These are phyloP conservation scores for Triadica sebifera DNA, from an alignment of 345 rosid genomes.

Conservation along the genomic window DNA sequence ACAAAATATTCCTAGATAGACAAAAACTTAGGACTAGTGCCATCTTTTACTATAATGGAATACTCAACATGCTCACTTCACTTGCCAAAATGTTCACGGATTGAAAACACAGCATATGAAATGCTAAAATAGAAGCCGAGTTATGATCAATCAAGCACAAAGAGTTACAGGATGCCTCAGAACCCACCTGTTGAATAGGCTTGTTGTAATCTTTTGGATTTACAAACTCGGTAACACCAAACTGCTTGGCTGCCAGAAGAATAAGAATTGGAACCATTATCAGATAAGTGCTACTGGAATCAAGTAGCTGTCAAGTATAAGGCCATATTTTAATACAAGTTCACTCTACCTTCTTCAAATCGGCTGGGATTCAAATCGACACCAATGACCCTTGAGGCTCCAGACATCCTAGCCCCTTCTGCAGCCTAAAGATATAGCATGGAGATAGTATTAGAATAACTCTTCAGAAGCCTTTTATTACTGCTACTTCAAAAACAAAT, in stretches of 20 bases:
- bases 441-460: background rate
- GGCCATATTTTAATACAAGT: background rate
- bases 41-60: too few relatives aligned
- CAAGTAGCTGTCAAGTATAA: background rate
- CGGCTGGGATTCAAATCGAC: constrained; percentile 64
- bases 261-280: background rate
- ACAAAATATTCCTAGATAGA: too few relatives aligned
- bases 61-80: too few relatives aligned
- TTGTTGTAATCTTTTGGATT: constrained; percentile 64
- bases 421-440: constrained; percentile 44
- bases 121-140: too few relatives aligned
- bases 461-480: background rate
- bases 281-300: background rate
- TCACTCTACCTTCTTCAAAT: constrained; percentile 43
- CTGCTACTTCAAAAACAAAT: background rate
- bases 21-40: too few relatives aligned
- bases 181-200: constrained; percentile 65
- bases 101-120: too few relatives aligned
- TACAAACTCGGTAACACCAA: constrained; percentile 64
- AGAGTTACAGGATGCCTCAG: background rate
- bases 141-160: background rate
- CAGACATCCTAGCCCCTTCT: constrained; percentile 73
- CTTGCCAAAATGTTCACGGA: too few relatives aligned
- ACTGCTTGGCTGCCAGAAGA: constrained; percentile 53
- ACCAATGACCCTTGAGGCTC: constrained; percentile 72